These are phyloP conservation scores for Ceratocystis eucalypticola DNA, from an alignment of 2,329 filamentous ascomycete genomes.

Conservation along the genomic window DNA sequence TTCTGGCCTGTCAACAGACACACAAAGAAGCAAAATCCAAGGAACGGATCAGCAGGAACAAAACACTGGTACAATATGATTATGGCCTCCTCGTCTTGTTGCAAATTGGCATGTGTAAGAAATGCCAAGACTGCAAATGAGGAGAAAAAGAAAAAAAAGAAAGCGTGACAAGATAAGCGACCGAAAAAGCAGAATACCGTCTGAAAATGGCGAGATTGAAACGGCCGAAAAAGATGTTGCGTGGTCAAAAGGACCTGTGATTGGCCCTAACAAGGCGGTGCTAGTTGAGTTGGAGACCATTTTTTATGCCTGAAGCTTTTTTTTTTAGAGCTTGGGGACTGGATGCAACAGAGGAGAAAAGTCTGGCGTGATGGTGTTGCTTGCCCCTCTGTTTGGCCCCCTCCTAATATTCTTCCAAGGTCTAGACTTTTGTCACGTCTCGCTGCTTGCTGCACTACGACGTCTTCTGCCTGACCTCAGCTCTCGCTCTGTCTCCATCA, in stretches of 20 bases:
- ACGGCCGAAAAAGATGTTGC: neutral
- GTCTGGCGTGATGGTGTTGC: neutral
- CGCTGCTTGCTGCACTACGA: constrained; percentile 28
- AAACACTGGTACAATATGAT: constrained; percentile 1
- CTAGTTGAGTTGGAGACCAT: neutral
- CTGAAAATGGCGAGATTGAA: neutral
- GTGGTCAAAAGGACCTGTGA: neutral
- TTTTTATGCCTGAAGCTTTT: neutral
- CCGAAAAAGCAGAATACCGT: neutral
- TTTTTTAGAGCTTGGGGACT: neutral
- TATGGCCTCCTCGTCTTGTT: neutral
- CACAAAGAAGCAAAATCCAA: neutral
- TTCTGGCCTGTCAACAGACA: neutral
- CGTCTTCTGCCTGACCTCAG: constrained; percentile 40
- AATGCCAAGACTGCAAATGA: neutral
- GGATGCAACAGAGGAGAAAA: neutral
- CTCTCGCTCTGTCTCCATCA: constrained; percentile 49
- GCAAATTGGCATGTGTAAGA: neutral
- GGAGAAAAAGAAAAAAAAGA: neutral
- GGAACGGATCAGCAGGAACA: neutral
- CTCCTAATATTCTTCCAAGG: neutral
- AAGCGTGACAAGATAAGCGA: constrained; percentile 3
- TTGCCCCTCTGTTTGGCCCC: neutral
- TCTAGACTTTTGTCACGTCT: neutral
- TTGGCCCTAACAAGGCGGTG: neutral